Evolutionary conservation across 2,329 filamentous ascomycete genomes (phyloP).

Genomic region (Fusarium palustre): DNA sequence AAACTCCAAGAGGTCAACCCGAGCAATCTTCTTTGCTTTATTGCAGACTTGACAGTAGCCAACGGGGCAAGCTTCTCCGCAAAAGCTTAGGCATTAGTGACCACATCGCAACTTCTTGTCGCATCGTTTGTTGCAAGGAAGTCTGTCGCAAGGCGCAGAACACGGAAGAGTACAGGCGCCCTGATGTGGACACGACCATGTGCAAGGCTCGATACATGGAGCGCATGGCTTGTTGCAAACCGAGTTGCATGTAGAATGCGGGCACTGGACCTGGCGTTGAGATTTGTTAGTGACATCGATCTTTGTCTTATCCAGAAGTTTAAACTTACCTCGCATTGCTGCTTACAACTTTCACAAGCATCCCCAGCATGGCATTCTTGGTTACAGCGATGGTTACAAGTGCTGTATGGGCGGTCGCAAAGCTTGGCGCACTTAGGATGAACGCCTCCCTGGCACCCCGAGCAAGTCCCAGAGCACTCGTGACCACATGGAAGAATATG

Average conservation of each 20-base stretch:
- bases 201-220: conserved; percentile 67
- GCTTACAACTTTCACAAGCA: conserved; percentile 62
- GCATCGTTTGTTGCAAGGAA: conserved; percentile 74
- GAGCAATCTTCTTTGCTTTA: conserved; percentile 38
- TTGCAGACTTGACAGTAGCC: conserved; percentile 57
- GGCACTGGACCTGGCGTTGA: conserved; percentile 58
- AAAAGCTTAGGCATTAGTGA: conserved; percentile 72
- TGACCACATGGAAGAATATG: conserved; percentile 55
- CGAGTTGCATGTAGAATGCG: conserved; percentile 65
- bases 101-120: conserved; percentile 63
- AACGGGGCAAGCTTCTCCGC: conserved; percentile 71
- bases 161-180: conserved; percentile 65
- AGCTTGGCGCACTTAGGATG: conserved; percentile 8
- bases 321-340: conserved; percentile 63
- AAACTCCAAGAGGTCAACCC: conserved; percentile 68
- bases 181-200: conserved; percentile 66
- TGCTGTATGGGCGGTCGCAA: conserved; percentile 63
- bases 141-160: conserved; percentile 71
- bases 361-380: conserved; percentile 24
- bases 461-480: conserved; percentile 25
- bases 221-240: conserved; percentile 68
- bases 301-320: neutral
- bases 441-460: neutral
- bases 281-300: neutral
- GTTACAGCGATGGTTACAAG: conserved; percentile 69